Conservation (phyloP, 805 yeast species). For the Wickerhamomyces strasburgensis region DNA sequence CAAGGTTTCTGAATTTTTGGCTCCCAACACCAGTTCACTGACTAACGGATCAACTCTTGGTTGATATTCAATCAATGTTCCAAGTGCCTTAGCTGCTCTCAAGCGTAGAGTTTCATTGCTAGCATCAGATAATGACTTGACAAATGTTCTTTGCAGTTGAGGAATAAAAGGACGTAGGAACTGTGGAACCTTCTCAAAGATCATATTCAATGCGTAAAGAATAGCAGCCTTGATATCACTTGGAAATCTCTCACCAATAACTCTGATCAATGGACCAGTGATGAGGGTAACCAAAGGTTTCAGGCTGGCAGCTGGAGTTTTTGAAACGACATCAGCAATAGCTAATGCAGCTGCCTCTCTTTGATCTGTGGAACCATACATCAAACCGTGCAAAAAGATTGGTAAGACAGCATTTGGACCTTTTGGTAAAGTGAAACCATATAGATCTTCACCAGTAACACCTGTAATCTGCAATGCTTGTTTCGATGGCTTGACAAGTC, state of each 20-base stretch:
- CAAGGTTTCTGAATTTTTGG: conserved; percentile 54
- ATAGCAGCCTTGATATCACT: conserved; percentile 95
- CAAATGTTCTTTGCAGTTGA: conserved; percentile 95
- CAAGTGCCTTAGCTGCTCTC: conserved; percentile 87
- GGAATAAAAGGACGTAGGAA: conserved; percentile 94
- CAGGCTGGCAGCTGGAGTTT: conserved; percentile 78
- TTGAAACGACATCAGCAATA: conserved; percentile 78
- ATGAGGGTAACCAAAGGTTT: conserved; percentile 87
- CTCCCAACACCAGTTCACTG: conserved; percentile 74
- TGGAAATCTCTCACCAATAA: conserved; percentile 90
- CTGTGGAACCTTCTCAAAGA: conserved; percentile 81
- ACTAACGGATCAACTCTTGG: conserved; percentile 93
- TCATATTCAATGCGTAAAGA: conserved; percentile 70
- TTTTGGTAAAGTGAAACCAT: conserved; percentile 67
- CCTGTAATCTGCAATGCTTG: conserved; percentile 68
- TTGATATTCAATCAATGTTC: conserved; percentile 81
- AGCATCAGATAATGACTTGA: conserved; percentile 80
- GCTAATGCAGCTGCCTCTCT: conserved; percentile 85
- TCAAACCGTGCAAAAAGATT: conserved; percentile 87
- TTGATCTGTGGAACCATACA: conserved; percentile 84
- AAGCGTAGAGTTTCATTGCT: conserved; percentile 65
- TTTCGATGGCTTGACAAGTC: conserved; percentile 73
- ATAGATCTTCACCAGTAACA: conserved; percentile 55
- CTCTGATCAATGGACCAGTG: conserved; percentile 97
- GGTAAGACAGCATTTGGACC: conserved; percentile 90